These are phyloP conservation scores for Rhizoctonia solani DNA, from an alignment of 1,284 basidiomycete genomes.

Conservation along the genomic window DNA sequence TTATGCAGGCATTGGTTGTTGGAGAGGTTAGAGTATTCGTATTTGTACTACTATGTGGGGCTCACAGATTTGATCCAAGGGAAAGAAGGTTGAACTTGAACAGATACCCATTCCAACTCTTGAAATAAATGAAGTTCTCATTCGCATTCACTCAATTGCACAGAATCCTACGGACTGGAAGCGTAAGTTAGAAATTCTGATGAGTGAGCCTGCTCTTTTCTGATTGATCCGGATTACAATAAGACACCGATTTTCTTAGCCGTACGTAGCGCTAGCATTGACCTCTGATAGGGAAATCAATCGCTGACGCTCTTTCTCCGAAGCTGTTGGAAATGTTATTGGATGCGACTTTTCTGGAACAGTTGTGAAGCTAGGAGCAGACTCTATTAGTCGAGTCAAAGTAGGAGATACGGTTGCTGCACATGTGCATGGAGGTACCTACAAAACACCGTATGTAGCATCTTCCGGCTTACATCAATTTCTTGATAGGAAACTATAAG, in stretches of 20 bases:
- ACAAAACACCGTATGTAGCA: neutral
- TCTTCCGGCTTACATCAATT: neutral
- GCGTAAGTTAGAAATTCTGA: conserved; percentile 12
- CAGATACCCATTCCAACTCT: conserved; percentile 39
- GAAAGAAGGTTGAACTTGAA: conserved; percentile 2
- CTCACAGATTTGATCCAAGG: neutral
- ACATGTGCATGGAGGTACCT: conserved; percentile 45
- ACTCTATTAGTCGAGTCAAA: conserved; percentile 39
- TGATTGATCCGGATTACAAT: too few relatives aligned
- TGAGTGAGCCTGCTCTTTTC: too few relatives aligned
- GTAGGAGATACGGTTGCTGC: conserved; percentile 48
- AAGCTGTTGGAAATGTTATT: conserved; percentile 41
- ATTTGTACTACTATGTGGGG: neutral
- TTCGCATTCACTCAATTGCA: conserved; percentile 43
- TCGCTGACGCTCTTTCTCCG: neutral
- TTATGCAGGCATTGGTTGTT: neutral
- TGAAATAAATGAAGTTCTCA: conserved; percentile 41
- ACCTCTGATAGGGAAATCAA: neutral
- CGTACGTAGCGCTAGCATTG: neutral
- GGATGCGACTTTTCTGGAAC: conserved; percentile 49
- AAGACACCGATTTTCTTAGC: neutral
- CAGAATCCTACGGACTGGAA: conserved; percentile 47
- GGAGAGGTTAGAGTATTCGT: neutral
- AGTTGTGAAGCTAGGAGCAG: conserved; percentile 42
- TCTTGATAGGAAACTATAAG: neutral